Conservation (phyloP, 352 stramenopile genomes). For the Blastocystis hominis region DNA sequence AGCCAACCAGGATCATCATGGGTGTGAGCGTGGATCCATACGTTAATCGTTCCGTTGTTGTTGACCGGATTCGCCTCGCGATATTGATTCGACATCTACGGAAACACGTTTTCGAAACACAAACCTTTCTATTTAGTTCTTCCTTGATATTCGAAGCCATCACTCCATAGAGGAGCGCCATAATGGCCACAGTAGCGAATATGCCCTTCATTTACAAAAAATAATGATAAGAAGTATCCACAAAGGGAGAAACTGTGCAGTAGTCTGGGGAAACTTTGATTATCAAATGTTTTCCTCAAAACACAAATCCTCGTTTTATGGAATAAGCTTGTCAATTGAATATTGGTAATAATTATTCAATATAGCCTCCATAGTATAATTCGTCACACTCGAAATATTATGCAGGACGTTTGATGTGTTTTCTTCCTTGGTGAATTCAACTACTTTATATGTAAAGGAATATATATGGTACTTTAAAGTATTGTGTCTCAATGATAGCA, state of each 20-base stretch:
- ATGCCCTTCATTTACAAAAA: conserved; percentile 39
- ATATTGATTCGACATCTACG: conserved; percentile 24
- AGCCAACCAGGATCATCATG: conserved; percentile 72
- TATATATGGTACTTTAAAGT: no score
- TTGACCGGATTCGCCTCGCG: conserved; percentile 10
- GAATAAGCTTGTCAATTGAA: neutral
- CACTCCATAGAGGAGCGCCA: neutral
- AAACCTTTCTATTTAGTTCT: conserved; percentile 12
- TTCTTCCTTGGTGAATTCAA: no score
- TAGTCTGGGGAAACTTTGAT: neutral
- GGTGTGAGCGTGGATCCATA: conserved; percentile 53
- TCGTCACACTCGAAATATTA: neutral
- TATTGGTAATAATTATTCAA: neutral
- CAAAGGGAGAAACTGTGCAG: neutral
- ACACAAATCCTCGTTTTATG: neutral
- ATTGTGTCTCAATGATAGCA: no score
- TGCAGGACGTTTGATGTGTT: no score
- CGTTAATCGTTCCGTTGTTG: conserved; percentile 35
- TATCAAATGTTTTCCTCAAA: neutral
- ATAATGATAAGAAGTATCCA: neutral
- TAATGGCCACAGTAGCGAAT: neutral
- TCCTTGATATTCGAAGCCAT: neutral
- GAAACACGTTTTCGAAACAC: neutral
- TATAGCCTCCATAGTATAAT: neutral
- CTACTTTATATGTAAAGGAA: no score